Base-by-base conservation (phyloP, 129 eudicot genomes). In the Mikania micrantha region DNA sequence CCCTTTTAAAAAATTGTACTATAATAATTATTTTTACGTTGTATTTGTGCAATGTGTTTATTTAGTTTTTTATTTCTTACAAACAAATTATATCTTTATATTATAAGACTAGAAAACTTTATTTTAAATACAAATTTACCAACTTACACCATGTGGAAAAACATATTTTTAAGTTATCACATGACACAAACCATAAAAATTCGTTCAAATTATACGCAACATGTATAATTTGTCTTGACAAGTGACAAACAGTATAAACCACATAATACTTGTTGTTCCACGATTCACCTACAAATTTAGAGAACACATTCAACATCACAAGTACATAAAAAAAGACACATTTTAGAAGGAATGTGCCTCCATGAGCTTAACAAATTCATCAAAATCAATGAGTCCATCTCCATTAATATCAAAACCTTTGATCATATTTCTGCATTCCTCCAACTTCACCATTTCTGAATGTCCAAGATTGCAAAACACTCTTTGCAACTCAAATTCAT, bases 361-460 rank as follows among this genome's bases (percentile, higher is more conserved):
- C 72, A 80, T 74, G 28, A 85, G 64, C 49, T 45, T 65, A 13
- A 86, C 57, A 69, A 83, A 83, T 47, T 83, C 93, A 9, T 69
- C 17, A 34, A 83, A 86, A 39, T 80, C 88, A 67, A 86, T 59
- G 25, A 71, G 52, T 9, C 84, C 93, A 86, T 86, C 93, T 9
- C 84, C 86, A 69, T 86, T 83, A 28, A 64, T 69, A 78, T 86
- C 93, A 66, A 74, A 83, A 34, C 67, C 73, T 29, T 62, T 67
- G 50, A 86, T 80, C 93, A 86, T 86, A 53, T 49, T 80, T 45
- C 69, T 64, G 42, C 93, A 86, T 16, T 83, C 63, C 57, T 72
- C 84, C 62, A 78, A 48, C 15, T 34, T 73, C 7, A 19, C 74
- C n/a, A 40, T 66, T 71, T 77, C 80, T 2, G 15, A 48, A 7